phyloP scores from a whole-genome alignment of 208 protist species.

The Trypanosoma congolense region DNA sequence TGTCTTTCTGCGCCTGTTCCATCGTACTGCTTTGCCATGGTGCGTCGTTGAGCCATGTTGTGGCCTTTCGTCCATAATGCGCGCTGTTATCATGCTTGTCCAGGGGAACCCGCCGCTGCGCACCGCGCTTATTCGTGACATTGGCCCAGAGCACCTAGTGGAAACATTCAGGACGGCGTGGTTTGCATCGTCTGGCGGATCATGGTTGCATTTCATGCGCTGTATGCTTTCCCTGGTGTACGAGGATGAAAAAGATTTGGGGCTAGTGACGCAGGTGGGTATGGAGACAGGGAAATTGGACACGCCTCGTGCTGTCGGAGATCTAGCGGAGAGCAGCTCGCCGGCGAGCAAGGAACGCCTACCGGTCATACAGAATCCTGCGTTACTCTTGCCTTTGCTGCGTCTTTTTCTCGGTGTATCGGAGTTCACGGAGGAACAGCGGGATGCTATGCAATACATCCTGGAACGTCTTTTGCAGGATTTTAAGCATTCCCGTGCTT shows the following conservation, averaged over 20 bases:
- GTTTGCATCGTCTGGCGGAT: constrained; percentile 26
- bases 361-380: constrained; percentile 43
- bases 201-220: constrained; percentile 23
- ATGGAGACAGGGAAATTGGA: neutral
- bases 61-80: constrained; percentile 24
- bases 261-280: neutral
- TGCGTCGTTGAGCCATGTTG: constrained; percentile 14
- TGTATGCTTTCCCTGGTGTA: constrained; percentile 31
- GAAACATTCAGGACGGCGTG: constrained; percentile 26
- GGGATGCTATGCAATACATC: constrained; percentile 21
- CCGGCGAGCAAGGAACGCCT: neutral
- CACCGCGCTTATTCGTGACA: constrained; percentile 19
- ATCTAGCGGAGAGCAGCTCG: neutral
- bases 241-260: constrained; percentile 19
- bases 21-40: constrained; percentile 50
- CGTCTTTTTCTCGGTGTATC: constrained; percentile 14
- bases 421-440: constrained; percentile 22
- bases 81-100: constrained; percentile 27
- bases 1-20: constrained; percentile 41
- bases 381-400: constrained; percentile 35
- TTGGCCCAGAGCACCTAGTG: constrained; percentile 28
- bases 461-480: constrained; percentile 12
- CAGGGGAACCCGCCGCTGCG: constrained; percentile 25
- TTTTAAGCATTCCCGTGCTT: constrained; percentile 21
- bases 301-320: neutral